Percentiles rank a stretch among this genome's conserved stretches.
These are phyloP conservation scores for Coprinellus aureogranulatus DNA, from an alignment of 768 basidiomycete species.

Conservation along the genomic window DNA sequence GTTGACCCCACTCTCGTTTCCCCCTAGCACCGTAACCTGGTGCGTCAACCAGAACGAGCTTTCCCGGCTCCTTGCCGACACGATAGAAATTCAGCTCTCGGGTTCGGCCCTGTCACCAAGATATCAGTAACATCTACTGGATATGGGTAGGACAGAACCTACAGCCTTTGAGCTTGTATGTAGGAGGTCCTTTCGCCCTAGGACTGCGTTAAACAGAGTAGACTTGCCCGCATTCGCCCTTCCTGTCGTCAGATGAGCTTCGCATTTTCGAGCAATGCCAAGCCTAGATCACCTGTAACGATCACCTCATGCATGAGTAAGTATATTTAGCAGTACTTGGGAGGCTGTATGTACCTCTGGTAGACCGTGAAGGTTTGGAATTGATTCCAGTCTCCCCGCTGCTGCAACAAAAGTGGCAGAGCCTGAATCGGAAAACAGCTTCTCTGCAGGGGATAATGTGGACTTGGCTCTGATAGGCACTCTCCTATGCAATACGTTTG, in stretches of 20 bases:
- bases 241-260: conserved; percentile 35
- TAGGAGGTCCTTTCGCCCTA: conserved; percentile 55
- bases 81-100: conserved; percentile 69
- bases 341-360: conserved; percentile 37
- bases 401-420: conserved; percentile 39
- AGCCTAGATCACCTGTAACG: conserved; percentile 36
- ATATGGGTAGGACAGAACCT: conserved; percentile 20
- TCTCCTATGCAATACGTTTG: no score
- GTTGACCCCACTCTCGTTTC: conserved; percentile 68
- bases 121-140: background rate
- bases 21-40: conserved; percentile 80
- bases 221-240: conserved; percentile 82
- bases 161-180: conserved; percentile 72
- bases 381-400: conserved; percentile 33
- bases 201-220: conserved; percentile 64
- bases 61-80: conserved; percentile 57
- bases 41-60: conserved; percentile 70
- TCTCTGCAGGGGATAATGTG: conserved; percentile 7
- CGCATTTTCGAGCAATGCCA: background rate
- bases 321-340: background rate
- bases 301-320: conserved; percentile 34
- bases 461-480: background rate
- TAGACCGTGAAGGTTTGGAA: conserved; percentile 40
- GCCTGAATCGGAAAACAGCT: conserved; percentile 27
- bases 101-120: conserved; percentile 65